Base-by-base conservation (phyloP, 2,329 filamentous ascomycete species). In the Cercospora zeina region DNA sequence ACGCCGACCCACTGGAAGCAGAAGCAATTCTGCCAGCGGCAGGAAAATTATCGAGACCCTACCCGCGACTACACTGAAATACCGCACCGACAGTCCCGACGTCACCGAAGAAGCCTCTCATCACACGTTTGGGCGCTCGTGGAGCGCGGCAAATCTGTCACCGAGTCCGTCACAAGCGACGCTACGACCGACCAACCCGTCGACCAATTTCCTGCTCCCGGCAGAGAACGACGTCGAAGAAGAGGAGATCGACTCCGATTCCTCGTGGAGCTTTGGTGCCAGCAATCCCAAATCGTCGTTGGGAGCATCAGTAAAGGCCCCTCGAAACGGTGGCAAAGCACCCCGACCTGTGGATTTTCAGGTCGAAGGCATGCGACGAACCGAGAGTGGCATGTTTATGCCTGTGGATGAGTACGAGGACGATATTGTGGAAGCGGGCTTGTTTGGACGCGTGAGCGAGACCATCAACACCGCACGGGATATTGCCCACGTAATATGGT, bases 311-410 rank as follows among this genome's bases (percentile, higher is more conserved):
- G 54, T 55, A 27, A 58, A 65, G 2, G 36, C 31, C 6, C 50
- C 70, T 39, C 70, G 74, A 58, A 71, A 75, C 42, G 72, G 71
- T 54, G 72, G 72, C 5, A 68, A 72, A 37, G 61, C 53, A 30
- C 58, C 69, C 54, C 31, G 62, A 39, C 64, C 75, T 36, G 57
- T 50, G 50, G 57, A 67, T 27, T 62, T 85, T 10, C 82, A 86
- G 31, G 80, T 86, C 50, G 83, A 85, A 45, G 80, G 83, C 57
- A 87, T 96, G 81, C 86, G 88, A 65, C 84, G 92, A 68, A 96
- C 91, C 19, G 82, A 87, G 55, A 95, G 91, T 39, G 92, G 91
- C 68, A 96, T 96, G 90, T 89, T 96, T 70, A 93, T 96, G 89
- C 90, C 91, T 7, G 89, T 88, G 69, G 89, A 92, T 69, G 65